phyloP scores from a whole-genome alignment of 352 stramenopile species.

The Globisporangium viniferum region DNA sequence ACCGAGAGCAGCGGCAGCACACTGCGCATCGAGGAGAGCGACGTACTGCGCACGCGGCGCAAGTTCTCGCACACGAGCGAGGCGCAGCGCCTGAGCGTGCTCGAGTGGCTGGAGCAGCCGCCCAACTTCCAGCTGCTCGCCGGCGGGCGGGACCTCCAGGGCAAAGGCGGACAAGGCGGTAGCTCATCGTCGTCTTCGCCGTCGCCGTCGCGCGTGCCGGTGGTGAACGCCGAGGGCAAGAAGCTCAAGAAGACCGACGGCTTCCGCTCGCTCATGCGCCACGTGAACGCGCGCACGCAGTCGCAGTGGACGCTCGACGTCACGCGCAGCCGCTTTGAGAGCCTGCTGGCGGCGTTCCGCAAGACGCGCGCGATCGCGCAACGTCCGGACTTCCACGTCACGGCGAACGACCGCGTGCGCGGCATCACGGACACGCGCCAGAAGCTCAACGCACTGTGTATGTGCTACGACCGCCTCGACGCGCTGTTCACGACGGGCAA shows the following conservation, averaged over 20 bases:
- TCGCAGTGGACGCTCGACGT: slow-evolving; percentile 45
- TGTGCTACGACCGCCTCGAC: slow-evolving; percentile 30
- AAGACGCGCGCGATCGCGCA: slow-evolving; percentile 19
- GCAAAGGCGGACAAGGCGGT: not conserved
- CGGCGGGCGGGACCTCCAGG: not conserved
- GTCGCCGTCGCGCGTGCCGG: not conserved
- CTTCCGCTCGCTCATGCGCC: slow-evolving; percentile 44
- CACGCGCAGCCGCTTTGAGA: slow-evolving; percentile 55
- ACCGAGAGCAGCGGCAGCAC: not conserved
- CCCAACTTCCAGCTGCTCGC: slow-evolving; percentile 48
- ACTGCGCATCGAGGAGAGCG: slow-evolving; percentile 10
- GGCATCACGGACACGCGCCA: slow-evolving; percentile 14
- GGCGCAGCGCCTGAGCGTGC: slow-evolving; percentile 38
- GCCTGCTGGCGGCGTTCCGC: slow-evolving; percentile 42
- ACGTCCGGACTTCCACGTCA: slow-evolving; percentile 16
- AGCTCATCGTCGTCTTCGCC: not conserved
- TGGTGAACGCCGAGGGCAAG: slow-evolving; percentile 20
- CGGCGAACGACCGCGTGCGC: slow-evolving; percentile 19
- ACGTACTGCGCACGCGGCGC: slow-evolving; percentile 25
- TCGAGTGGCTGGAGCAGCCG: slow-evolving; percentile 54
- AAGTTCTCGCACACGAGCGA: slow-evolving; percentile 54
- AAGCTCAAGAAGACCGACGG: slow-evolving; percentile 48
- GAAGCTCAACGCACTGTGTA: slow-evolving; percentile 25
- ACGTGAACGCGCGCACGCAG: slow-evolving; percentile 39
- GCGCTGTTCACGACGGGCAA: slow-evolving; percentile 20